Conservation (phyloP, 345 rosid species). For the Tarenaya hassleriana region DNA sequence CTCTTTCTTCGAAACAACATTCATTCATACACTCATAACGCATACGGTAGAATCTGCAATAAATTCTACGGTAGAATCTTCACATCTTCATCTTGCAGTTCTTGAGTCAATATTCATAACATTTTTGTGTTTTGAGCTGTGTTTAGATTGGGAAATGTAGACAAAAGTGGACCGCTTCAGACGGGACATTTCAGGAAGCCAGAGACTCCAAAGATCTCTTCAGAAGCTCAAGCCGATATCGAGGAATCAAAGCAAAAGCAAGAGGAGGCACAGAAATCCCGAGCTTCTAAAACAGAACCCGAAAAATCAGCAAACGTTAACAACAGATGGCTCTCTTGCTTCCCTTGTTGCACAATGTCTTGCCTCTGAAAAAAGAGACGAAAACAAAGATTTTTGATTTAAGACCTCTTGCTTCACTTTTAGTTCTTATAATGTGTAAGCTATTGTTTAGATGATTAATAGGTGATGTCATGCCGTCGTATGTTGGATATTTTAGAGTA, state of each 20-base stretch:
- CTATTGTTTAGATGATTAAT: no score
- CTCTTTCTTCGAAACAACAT: no score
- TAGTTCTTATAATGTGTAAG: no score
- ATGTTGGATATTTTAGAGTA: no score
- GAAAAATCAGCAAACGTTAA: slow-evolving; percentile 9
- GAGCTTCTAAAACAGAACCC: slow-evolving; percentile 26
- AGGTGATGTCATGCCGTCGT: no score
- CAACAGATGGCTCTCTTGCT: slow-evolving; percentile 52
- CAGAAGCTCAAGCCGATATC: slow-evolving; percentile 12
- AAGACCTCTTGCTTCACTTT: not conserved
- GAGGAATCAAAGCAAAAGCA: slow-evolving; percentile 23
- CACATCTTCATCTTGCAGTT: no score
- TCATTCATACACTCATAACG: no score
- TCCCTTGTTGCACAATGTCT: slow-evolving; percentile 42
- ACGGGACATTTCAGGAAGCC: slow-evolving; percentile 15
- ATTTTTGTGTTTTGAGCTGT: not conserved
- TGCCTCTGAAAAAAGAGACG: not conserved
- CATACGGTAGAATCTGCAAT: no score
- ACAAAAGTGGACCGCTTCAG: slow-evolving; percentile 25
- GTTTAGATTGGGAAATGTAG: slow-evolving; percentile 46
- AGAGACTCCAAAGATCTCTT: slow-evolving; percentile 21
- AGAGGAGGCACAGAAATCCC: slow-evolving; percentile 20
- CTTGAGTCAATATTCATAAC: no score
- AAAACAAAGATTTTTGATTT: not conserved
- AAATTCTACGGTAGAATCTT: no score